phyloP scores from a whole-genome alignment of 148 eudicot species.

The Salicornia ramosissima region DNA sequence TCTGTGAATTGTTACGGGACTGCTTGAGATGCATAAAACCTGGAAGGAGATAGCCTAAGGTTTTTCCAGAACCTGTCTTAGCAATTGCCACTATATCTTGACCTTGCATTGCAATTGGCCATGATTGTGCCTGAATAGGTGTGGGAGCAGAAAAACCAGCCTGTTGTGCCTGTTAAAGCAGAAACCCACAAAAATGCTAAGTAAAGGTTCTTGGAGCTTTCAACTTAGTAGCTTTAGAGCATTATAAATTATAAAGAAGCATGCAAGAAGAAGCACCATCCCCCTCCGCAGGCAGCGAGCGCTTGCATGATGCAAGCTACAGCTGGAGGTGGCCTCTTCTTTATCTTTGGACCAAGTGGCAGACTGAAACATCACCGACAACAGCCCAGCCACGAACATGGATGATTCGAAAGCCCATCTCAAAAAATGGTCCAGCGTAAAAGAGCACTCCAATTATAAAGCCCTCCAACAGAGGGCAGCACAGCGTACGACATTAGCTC shows the following conservation, averaged over 20 bases:
- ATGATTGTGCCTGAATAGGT: conserved; percentile 91
- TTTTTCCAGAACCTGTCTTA: conserved; percentile 89
- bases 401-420: conserved; percentile 78
- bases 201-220: conserved; percentile 22
- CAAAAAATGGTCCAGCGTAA: conserved; percentile 56
- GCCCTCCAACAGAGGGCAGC: conserved; percentile 68
- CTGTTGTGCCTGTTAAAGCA: conserved; percentile 58
- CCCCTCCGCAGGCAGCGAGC: conserved; percentile 47
- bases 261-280: conserved; percentile 70
- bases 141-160: conserved; percentile 91
- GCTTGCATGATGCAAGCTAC: conserved; percentile 74
- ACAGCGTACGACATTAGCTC: conserved; percentile 99
- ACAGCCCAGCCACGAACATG: conserved; percentile 58
- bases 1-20: conserved; percentile 48
- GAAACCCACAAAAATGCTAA: conserved; percentile 34
- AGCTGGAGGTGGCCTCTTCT: conserved; percentile 76
- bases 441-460: conserved; percentile 63
- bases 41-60: conserved; percentile 84
- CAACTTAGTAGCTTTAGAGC: background rate
- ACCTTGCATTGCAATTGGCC: conserved; percentile 82
- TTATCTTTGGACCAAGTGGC: conserved; percentile 68
- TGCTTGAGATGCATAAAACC: conserved; percentile 75
- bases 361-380: conserved; percentile 74
- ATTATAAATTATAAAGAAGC: background rate
- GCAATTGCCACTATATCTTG: conserved; percentile 87